Conservation (phyloP, 371 early-diverging fungal genomes). For the Mortierella polycephala region DNA sequence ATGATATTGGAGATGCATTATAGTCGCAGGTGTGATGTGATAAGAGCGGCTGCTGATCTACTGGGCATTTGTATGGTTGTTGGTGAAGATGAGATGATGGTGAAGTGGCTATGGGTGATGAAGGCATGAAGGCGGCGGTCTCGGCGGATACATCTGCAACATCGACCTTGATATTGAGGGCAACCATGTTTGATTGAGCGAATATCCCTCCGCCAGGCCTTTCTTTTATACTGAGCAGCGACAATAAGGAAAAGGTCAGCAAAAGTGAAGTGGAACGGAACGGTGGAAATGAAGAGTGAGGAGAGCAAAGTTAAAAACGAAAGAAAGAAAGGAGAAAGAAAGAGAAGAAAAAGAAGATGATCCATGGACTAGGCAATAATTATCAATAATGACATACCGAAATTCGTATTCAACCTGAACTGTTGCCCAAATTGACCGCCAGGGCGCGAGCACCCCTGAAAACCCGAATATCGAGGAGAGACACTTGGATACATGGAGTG, state of each 20-base stretch:
- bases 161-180: not conserved
- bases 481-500: too few species aligned
- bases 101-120: not conserved
- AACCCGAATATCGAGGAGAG: too few species aligned
- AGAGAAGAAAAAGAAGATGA: conserved; percentile 8
- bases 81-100: not conserved
- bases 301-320: not conserved
- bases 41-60: not conserved
- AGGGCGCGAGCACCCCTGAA: too few species aligned
- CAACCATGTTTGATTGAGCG: not conserved
- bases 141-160: not conserved
- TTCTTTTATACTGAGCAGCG: too few species aligned
- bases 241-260: too few species aligned
- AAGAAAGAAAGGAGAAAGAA: not conserved
- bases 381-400: not conserved
- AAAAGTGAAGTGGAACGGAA: not conserved
- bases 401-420: too few species aligned
- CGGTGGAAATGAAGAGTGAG: not conserved
- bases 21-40: too few species aligned
- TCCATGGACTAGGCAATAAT: not conserved
- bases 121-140: not conserved
- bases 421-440: too few species aligned
- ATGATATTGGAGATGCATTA: too few species aligned
- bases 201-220: too few species aligned
- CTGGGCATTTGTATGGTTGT: too few species aligned